Percentiles rank a stretch among this genome's conserved stretches.
Evolutionary conservation across 2,329 filamentous ascomycete species (phyloP).

Genomic region (Exophiala dermatitidis): DNA sequence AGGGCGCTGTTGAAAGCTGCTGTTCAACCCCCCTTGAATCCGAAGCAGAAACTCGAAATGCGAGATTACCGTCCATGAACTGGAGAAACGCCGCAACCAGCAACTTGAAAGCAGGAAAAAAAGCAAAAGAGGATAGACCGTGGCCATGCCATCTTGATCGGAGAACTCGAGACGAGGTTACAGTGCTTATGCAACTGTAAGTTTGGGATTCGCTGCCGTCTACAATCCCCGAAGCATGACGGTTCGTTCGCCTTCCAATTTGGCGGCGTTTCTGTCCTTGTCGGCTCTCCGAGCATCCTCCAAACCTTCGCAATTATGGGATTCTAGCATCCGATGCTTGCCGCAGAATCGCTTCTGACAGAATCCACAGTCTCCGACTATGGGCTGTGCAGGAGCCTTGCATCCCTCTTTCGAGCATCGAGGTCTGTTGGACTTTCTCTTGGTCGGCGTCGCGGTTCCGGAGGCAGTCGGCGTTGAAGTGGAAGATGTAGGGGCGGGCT

Average conservation of each 20-base stretch:
- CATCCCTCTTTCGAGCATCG: slow-evolving; percentile 86
- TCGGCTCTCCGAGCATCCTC: slow-evolving; percentile 98
- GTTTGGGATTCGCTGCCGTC: slow-evolving; percentile 3
- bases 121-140: too few species aligned
- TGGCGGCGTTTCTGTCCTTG: slow-evolving; percentile 85
- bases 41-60: too few species aligned
- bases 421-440: slow-evolving; percentile 46
- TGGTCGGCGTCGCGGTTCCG: slow-evolving; percentile 41
- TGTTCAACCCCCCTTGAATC: too few species aligned
- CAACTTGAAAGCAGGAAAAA: too few species aligned
- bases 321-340: slow-evolving; percentile 87
- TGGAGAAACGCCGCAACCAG: too few species aligned
- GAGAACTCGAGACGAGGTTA: too few species aligned
- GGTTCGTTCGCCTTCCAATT: slow-evolving; percentile 86
- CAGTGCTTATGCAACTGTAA: too few species aligned
- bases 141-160: too few species aligned
- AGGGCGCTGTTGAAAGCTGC: too few species aligned
- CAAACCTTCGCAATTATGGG: slow-evolving; percentile 84
- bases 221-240: slow-evolving; percentile 89
- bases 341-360: slow-evolving; percentile 91
- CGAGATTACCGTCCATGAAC: too few species aligned
- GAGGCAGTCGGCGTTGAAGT: slow-evolving; percentile 33
- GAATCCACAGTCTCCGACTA: slow-evolving; percentile 94
- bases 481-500: slow-evolving; percentile 40
- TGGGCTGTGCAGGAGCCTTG: slow-evolving; percentile 78